Percentiles rank a stretch among this genome's conserved stretches.
These are phyloP conservation scores for Fomitopsis betulina DNA, from an alignment of 1,284 basidiomycete genomes.

Conservation along the genomic window DNA sequence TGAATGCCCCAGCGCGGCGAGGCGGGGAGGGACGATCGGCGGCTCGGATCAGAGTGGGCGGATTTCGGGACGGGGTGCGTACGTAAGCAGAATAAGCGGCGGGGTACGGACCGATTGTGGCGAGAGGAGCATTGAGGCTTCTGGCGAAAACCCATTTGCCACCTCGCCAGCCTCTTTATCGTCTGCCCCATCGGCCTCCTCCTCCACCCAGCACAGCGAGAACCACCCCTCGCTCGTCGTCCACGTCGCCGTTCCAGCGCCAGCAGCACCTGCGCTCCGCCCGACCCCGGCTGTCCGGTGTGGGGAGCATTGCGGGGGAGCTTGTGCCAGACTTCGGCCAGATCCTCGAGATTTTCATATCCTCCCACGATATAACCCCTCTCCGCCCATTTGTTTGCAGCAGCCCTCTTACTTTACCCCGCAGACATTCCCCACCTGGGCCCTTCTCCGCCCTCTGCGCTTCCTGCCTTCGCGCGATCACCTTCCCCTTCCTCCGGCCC, in stretches of 20 bases:
- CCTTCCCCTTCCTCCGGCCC: background rate
- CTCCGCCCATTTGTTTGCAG: background rate
- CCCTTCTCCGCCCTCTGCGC: background rate
- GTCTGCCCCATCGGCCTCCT: background rate
- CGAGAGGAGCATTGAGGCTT: background rate
- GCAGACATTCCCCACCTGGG: background rate
- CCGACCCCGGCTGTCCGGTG: background rate
- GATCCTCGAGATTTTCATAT: slow-evolving; percentile 1
- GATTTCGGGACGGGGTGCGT: slow-evolving; percentile 1
- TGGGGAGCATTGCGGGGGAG: background rate
- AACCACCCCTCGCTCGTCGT: background rate
- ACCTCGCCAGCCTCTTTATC: background rate
- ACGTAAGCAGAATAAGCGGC: background rate
- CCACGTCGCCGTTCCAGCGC: too few species aligned
- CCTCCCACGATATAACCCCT: background rate
- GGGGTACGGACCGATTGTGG: slow-evolving; percentile 2
- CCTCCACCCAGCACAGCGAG: too few species aligned
- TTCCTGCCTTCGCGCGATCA: slow-evolving; percentile 1
- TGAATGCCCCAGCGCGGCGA: too few species aligned
- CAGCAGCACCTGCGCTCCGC: background rate
- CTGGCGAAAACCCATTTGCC: slow-evolving; percentile 5
- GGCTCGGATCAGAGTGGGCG: slow-evolving; percentile 2
- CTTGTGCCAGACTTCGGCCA: background rate
- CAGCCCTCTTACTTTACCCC: background rate
- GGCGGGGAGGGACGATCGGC: background rate